Conservation (phyloP, 805 yeast genomes). For the Kuraishia hungarica region DNA sequence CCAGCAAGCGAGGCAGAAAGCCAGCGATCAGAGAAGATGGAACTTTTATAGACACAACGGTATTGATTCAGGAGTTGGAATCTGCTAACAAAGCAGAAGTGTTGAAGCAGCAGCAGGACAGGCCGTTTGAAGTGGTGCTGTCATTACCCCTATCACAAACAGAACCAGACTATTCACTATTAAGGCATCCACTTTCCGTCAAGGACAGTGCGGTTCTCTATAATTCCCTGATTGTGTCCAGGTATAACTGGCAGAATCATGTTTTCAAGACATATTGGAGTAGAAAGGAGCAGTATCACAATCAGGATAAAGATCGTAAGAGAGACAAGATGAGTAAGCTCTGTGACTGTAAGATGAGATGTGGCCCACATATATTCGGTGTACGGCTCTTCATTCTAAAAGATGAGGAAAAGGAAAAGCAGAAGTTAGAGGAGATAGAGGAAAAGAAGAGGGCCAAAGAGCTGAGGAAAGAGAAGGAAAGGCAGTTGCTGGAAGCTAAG, state of each 20-base stretch:
- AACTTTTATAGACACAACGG: slow-evolving; percentile 1
- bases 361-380: slow-evolving; percentile 83
- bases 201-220: slow-evolving; percentile 69
- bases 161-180: slow-evolving; percentile 53
- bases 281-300: slow-evolving; percentile 35
- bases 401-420: slow-evolving; percentile 60
- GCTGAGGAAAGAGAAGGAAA: slow-evolving; percentile 16
- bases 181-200: slow-evolving; percentile 59
- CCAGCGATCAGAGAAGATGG: background rate
- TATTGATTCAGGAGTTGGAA: slow-evolving; percentile 20
- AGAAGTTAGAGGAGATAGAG: slow-evolving; percentile 22
- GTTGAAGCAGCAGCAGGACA: slow-evolving; percentile 18
- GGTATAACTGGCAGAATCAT: slow-evolving; percentile 57
- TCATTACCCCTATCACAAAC: slow-evolving; percentile 61
- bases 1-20: background rate
- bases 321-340: slow-evolving; percentile 85
- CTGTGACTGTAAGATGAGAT: slow-evolving; percentile 60
- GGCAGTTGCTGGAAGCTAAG: slow-evolving; percentile 1
- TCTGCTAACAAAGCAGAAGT: slow-evolving; percentile 20
- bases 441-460: slow-evolving; percentile 12
- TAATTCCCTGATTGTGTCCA: slow-evolving; percentile 62
- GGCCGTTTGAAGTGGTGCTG: slow-evolving; percentile 61
- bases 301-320: slow-evolving; percentile 31
- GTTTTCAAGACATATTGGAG: slow-evolving; percentile 78
- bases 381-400: slow-evolving; percentile 75